Evolutionary conservation across 768 basidiomycete genomes (phyloP), one percentile per base, ranked within the genome.

Genomic region (Clitopilus passeckerianus): DNA sequence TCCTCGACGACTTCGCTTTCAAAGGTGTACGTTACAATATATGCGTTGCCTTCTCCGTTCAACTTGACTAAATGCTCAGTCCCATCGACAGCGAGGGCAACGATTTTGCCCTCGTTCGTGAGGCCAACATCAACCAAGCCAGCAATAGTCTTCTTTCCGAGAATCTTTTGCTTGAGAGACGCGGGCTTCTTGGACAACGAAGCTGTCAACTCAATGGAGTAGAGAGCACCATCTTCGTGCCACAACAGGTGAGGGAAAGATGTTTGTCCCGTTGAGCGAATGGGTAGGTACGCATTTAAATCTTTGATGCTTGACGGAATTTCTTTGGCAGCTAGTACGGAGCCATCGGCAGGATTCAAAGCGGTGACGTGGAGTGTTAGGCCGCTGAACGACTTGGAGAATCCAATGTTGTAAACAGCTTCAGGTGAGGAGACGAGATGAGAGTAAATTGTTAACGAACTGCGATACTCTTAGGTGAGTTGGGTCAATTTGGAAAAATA

Each of bases 341-440:
- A 72, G 4, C 88, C 90, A 4, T 80, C 83, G 2, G 69, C 57
- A 0, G 85, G 66, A 54, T 84, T 78, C 6, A 95, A 73, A 0
- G 86, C 76, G 20, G 85, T 82, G 62, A 90, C 76, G 58, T 90
- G 86, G 0, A 96, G 72, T 14, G 86, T 87, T 65, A 86, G 85
- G 0, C 86, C 76, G 1, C 77, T 66, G 60, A 77, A 69, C 0
- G 80, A 80, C 60, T 80, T 81, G 6, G 80, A 72, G 27, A 84
- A 67, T 2, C 85, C 86, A 22, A 89, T 66, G 7, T 77, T 74
- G 63, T 84, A 94, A 34, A 94, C 65, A 0, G 85, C 75, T 1
- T 74, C 70, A 0, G 75, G 69, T 1, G 86, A 85, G 0, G 80
- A 62, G 7, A 85, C 69, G 9, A 96, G 69, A 59, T 85, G 81